Base-by-base conservation (phyloP, 73 alveolate genomes). In the Tetrahymena thermophila region DNA sequence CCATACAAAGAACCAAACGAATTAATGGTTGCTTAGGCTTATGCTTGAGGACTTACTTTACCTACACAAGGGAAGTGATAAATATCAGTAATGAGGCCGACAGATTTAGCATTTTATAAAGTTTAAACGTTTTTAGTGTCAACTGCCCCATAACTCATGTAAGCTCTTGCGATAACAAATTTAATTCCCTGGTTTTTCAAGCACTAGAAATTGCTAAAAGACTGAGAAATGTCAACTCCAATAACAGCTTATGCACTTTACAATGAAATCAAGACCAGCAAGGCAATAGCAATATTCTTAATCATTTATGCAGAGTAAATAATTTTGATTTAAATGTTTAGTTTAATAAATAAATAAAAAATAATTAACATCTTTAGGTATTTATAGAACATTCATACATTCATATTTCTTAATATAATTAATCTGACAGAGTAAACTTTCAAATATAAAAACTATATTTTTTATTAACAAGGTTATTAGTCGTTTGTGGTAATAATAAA, bases 71-170 rank as follows among this genome's bases (percentile, higher is more conserved):
- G 99, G 98, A 97, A 97, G 95, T 97, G 94, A 93, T 97, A 97
- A n/a, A 96, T 98, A 96, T 98, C 98, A 42, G 96, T 98, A 85
- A 94, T 71, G 94, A 96, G 43, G 11, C 99, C 99, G 31, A 98
- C 98, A 34, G 98, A 96, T 43, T 94, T 94, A 11, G 98, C 98
- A 84, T 97, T 96, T 38, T 89, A 93, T 56, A 96, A 28, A 85
- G 96, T 98, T 38, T 57, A 34, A 35, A 94, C 94, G 21, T 96
- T 98, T 25, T 95, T 97, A 25, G 94, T 89, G 56, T 98, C 99
- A 94, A 94, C 96, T 38, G 97, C 97, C n/a, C 99, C 99, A 94
- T 94, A 96, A 38, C 98, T 96, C 94, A 89, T 85, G 96, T 96
- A 97, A 40, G 97, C 99, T 84, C 99, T 94, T 0, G 97, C 98